These are phyloP conservation scores for Auriscalpium orientale DNA, from an alignment of 768 basidiomycete species.

Conservation along the genomic window DNA sequence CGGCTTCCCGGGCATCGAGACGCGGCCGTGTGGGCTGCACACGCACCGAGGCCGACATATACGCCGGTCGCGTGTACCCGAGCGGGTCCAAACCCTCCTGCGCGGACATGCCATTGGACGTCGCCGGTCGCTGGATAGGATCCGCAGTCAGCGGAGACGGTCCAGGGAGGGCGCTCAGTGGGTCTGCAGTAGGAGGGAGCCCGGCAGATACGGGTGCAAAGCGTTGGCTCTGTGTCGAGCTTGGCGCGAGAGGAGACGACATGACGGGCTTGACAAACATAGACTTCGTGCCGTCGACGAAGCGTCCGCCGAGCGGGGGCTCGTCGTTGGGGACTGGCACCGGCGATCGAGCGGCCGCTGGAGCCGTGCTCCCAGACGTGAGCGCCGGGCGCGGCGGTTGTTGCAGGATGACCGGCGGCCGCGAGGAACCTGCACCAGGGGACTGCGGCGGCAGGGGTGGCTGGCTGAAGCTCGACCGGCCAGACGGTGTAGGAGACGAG, in stretches of 20 bases:
- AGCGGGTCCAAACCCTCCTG: constrained; percentile 49
- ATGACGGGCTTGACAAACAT: constrained; percentile 62
- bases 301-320: constrained; percentile 55
- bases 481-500: constrained; percentile 9
- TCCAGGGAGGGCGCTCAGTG: constrained; percentile 10
- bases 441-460: constrained; percentile 35
- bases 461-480: constrained; percentile 21
- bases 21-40: constrained; percentile 63
- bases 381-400: constrained; percentile 21
- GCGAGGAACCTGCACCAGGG: constrained; percentile 51
- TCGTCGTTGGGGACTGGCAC: constrained; percentile 24
- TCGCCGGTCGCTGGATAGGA: constrained; percentile 9
- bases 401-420: neutral
- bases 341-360: constrained; percentile 23
- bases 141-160: constrained; percentile 1
- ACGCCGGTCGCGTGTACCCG: constrained; percentile 48
- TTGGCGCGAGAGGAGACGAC: constrained; percentile 19
- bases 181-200: constrained; percentile 7
- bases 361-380: constrained; percentile 22
- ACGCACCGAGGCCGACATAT: constrained; percentile 69
- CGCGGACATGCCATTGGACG: constrained; percentile 9
- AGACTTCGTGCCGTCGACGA: constrained; percentile 71
- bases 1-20: constrained; percentile 79
- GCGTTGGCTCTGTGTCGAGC: neutral
- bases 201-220: neutral